Conservation (phyloP, 768 basidiomycete genomes). For the Russula emetica region DNA sequence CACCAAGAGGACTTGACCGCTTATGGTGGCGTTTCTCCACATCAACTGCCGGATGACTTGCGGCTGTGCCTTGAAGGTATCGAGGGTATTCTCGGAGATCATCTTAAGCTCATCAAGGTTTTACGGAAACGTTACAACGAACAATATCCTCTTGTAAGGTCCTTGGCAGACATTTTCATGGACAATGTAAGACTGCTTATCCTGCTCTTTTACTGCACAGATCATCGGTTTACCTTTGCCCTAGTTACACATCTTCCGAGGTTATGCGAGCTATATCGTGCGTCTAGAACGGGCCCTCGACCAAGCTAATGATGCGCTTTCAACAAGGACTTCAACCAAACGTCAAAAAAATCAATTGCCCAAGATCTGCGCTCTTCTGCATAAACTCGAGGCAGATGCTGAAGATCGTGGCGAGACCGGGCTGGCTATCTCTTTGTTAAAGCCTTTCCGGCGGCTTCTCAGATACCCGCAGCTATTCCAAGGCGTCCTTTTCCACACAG, state of each 20-base stretch:
- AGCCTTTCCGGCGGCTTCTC: conserved; percentile 93
- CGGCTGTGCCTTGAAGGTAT: conserved; percentile 82
- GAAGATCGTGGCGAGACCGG: conserved; percentile 89
- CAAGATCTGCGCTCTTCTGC: conserved; percentile 68
- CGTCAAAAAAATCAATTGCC: conserved; percentile 81
- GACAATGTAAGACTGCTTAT: conserved; percentile 59
- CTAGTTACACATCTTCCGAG: conserved; percentile 90
- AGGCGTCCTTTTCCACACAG: conserved; percentile 92
- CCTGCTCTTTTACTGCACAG: conserved; percentile 11
- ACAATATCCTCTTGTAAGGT: conserved; percentile 90
- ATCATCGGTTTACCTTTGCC: conserved; percentile 27
- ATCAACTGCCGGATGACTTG: conserved; percentile 83
- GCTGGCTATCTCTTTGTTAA: conserved; percentile 91
- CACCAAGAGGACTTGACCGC: conserved; percentile 41
- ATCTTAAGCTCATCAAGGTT: conserved; percentile 77
- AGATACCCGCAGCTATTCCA: conserved; percentile 98
- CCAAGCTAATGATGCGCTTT: conserved; percentile 77
- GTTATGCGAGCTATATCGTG: conserved; percentile 92
- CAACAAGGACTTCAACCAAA: conserved; percentile 56
- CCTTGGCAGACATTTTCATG: conserved; percentile 91
- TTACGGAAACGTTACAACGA: conserved; percentile 90
- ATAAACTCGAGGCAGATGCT: conserved; percentile 74
- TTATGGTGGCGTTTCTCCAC: conserved; percentile 57
- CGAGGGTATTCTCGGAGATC: conserved; percentile 82
- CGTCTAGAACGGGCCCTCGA: conserved; percentile 88